A percentile compares a stretch with the other conserved stretches of the same genome.
Conservation (phyloP, 129 eudicot species). For the Flaveria ramosissima region DNA sequence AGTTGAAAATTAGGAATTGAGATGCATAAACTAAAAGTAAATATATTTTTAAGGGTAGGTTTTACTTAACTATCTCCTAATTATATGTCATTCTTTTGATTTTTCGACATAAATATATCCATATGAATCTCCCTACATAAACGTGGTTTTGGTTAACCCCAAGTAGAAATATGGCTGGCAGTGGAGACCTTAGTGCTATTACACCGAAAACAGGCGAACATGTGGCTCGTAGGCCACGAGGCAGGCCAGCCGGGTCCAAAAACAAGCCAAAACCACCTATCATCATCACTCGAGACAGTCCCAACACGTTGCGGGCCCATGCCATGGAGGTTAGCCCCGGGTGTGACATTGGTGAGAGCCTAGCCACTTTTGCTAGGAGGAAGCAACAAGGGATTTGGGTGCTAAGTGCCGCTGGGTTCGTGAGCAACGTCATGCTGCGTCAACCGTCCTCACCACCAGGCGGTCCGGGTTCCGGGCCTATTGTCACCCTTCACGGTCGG, state of each 20-base stretch:
- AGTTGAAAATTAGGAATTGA: conserved; percentile 57
- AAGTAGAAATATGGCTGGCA: conserved; percentile 40
- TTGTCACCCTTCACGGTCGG: conserved; percentile 63
- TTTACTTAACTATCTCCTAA: conserved; percentile 71
- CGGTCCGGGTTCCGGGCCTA: conserved; percentile 28
- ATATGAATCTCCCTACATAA: conserved; percentile 50
- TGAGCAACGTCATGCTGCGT: conserved; percentile 57
- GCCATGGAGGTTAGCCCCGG: conserved; percentile 75
- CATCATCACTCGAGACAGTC: conserved; percentile 65
- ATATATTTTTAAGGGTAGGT: conserved; percentile 24
- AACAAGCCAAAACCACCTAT: conserved; percentile 78
- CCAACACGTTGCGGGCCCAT: conserved; percentile 62
- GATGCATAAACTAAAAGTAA: conserved; percentile 17
- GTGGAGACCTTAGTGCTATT: conserved; percentile 26
- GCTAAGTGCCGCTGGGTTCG: conserved; percentile 61
- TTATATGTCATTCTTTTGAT: conserved; percentile 52
- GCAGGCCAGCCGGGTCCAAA: conserved; percentile 71
- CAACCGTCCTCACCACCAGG: conserved; percentile 53
- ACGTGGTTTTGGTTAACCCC: conserved; percentile 15
- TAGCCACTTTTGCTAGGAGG: conserved; percentile 52
- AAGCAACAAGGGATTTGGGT: conserved; percentile 62
- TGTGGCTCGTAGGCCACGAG: conserved; percentile 54
- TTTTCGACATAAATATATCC: conserved; percentile 37
- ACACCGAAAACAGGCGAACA: conserved; percentile 26
- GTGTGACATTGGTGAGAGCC: conserved; percentile 54